A percentile compares a stretch with the other conserved stretches of the same genome.
phyloP scores from a whole-genome alignment of 2,329 filamentous ascomycete genomes.

The Ceratocystiopsis sp. region DNA sequence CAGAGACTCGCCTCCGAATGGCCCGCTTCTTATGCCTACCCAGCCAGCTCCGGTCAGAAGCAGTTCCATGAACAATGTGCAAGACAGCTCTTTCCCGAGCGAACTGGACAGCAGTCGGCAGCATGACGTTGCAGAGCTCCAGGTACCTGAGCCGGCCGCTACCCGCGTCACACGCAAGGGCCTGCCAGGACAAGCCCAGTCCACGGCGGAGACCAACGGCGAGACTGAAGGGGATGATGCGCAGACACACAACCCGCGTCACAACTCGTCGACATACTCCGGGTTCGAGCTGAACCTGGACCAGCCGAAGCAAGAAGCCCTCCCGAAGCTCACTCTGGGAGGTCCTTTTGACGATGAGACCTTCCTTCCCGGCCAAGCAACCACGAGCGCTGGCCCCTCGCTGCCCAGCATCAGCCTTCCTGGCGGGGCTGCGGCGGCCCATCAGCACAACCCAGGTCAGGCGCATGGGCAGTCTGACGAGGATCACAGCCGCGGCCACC shows the following conservation, averaged over 20 bases:
- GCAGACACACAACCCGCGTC: slow-evolving; percentile 5
- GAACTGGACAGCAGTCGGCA: too few relatives aligned
- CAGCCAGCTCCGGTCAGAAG: too few relatives aligned
- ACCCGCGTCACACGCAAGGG: slow-evolving; percentile 12
- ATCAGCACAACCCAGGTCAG: slow-evolving; percentile 15
- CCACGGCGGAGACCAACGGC: too few relatives aligned
- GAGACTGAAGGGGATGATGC: not conserved
- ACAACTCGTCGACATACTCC: slow-evolving; percentile 3
- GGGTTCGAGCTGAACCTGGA: slow-evolving; percentile 5
- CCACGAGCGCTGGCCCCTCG: not conserved
- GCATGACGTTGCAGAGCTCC: slow-evolving; percentile 14
- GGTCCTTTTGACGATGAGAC: slow-evolving; percentile 5
- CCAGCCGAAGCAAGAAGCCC: not conserved
- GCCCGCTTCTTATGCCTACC: too few relatives aligned
- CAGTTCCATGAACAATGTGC: too few relatives aligned
- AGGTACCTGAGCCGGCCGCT: slow-evolving; percentile 21
- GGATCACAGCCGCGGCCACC: slow-evolving; percentile 6
- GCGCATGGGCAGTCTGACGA: slow-evolving; percentile 12
- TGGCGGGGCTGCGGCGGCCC: slow-evolving; percentile 8
- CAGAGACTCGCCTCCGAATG: too few relatives aligned
- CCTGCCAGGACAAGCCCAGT: not conserved
- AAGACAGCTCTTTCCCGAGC: too few relatives aligned
- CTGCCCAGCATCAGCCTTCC: slow-evolving; percentile 1
- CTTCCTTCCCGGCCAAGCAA: slow-evolving; percentile 3
- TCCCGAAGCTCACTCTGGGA: slow-evolving; percentile 3